Evolutionary conservation across 345 rosid genomes (phyloP), one percentile per base, ranked within the genome.

Genomic region (Adansonia digitata): DNA sequence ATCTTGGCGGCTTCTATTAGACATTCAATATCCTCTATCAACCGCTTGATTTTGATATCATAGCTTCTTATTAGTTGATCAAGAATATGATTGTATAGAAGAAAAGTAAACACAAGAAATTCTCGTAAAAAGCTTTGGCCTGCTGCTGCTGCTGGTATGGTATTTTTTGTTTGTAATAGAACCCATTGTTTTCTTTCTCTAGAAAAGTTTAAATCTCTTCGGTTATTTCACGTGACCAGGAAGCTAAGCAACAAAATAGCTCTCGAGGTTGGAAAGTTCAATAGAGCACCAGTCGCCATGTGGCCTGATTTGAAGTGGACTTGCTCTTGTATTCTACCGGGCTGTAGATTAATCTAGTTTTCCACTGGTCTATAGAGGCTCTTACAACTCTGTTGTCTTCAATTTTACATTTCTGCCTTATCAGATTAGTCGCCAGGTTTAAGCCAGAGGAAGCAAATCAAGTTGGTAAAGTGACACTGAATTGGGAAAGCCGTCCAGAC

Each of bases 211-310:
- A 20, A 52, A 53, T 6, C 22, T n/a, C 13, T 18, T 49, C 7
- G 18, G 22, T n/a, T 69, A 6, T 10, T 69, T 52, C 74, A 52
- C 63, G 49, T 37, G 74, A 18, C 2, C 43, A 18, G 43, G 43
- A 20, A 56, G 31, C 63, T 42, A 70, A 34, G 43, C 46, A 70
- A 70, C 61, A 70, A 70, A 49, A 31, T 70, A 51, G 35, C 22
- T 42, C 11, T 65, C 51, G 40, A 60, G 4, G 20, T 60, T 29
- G 40, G 65, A 60, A 60, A 60, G 11, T 60, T 60, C n/a, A 60
- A 60, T 6, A 15, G 10, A 60, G 34, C 43, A 34, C 42, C 65
- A 29, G 22, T 1, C 12, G 42, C 24, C 13, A 12, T 13, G 15
- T 2, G 15, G 5, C 39, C 39, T 37, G 39, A 17, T 45, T 45